Percentiles rank a stretch among this genome's conserved stretches.
phyloP scores from a whole-genome alignment of 371 early-diverging fungal species.

The Rhizopus delemar region DNA sequence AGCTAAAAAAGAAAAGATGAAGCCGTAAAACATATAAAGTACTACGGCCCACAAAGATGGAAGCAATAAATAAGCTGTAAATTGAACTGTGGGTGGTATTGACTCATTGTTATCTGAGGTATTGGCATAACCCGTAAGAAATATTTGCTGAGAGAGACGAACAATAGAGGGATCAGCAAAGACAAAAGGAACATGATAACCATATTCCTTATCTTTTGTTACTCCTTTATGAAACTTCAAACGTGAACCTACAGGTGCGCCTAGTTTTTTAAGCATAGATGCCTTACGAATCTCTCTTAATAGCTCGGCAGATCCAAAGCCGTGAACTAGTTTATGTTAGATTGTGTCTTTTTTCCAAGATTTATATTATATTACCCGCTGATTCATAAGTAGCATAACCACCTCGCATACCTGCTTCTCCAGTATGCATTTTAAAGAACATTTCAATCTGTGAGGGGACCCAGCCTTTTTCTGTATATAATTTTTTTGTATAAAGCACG shows the following conservation, averaged over 20 bases:
- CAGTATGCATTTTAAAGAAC: slow-evolving; percentile 57
- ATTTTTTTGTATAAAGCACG: slow-evolving; percentile 55
- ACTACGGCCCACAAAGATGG: slow-evolving; percentile 52
- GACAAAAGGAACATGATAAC: slow-evolving; percentile 60
- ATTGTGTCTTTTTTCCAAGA: not conserved
- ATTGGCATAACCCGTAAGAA: slow-evolving; percentile 37
- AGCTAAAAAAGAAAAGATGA: slow-evolving; percentile 53
- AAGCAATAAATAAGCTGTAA: slow-evolving; percentile 60
- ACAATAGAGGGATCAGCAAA: slow-evolving; percentile 65
- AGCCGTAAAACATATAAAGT: slow-evolving; percentile 35
- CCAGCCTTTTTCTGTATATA: slow-evolving; percentile 43
- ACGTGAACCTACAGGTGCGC: slow-evolving; percentile 41
- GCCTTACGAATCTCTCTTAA: slow-evolving; percentile 58
- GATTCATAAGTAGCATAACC: slow-evolving; percentile 67
- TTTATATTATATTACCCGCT: slow-evolving; percentile 36
- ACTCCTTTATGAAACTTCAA: slow-evolving; percentile 45
- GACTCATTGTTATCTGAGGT: slow-evolving; percentile 20
- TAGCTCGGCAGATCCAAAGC: slow-evolving; percentile 53
- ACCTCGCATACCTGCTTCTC: slow-evolving; percentile 53
- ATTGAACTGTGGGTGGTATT: slow-evolving; percentile 58
- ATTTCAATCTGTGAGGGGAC: slow-evolving; percentile 63
- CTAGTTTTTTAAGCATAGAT: slow-evolving; percentile 49
- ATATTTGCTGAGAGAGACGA: slow-evolving; percentile 58
- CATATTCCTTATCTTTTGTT: slow-evolving; percentile 50
- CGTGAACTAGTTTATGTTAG: slow-evolving; percentile 40